Evolutionary conservation across 2,329 filamentous ascomycete genomes (phyloP).

Genomic region (Fusarium sororula): DNA sequence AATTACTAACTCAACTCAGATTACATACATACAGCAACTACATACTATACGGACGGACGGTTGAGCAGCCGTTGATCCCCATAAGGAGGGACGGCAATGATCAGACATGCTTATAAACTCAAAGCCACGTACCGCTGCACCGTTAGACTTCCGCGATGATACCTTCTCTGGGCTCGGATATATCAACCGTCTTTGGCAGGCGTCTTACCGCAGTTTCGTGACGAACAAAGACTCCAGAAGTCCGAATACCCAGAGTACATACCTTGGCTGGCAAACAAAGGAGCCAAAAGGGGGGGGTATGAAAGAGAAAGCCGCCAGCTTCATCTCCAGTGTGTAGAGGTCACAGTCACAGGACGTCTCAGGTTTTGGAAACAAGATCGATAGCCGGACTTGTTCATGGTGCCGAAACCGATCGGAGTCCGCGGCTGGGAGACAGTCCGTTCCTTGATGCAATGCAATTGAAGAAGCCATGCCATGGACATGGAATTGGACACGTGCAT

Average conservation of each 20-base stretch:
- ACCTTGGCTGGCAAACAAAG: neutral
- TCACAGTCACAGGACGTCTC: neutral
- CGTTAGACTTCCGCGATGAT: constrained; percentile 8
- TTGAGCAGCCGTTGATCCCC: constrained; percentile 3
- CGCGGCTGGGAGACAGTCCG: constrained; percentile 25
- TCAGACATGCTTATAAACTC: constrained; percentile 7
- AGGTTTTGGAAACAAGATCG: constrained; percentile 12
- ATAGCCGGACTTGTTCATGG: constrained; percentile 37
- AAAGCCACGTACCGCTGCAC: neutral
- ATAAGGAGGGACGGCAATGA: constrained; percentile 12
- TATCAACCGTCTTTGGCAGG: constrained; percentile 17
- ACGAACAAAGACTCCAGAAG: constrained; percentile 1
- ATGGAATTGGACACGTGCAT: neutral
- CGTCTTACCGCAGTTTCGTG: constrained; percentile 15
- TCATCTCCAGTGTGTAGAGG: constrained; percentile 2
- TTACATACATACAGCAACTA: neutral
- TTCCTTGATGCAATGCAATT: neutral
- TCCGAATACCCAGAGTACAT: neutral
- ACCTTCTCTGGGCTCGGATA: constrained; percentile 23
- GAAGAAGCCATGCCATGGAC: neutral
- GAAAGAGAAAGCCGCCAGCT: neutral
- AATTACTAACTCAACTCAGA: neutral
- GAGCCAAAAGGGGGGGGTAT: neutral
- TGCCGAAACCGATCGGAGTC: constrained; percentile 42
- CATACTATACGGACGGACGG: neutral